A percentile compares a stretch with the other conserved stretches of the same genome.
Evolutionary conservation across 1,139 yeast species (phyloP).

Genomic region (Debaryomyces sp.): DNA sequence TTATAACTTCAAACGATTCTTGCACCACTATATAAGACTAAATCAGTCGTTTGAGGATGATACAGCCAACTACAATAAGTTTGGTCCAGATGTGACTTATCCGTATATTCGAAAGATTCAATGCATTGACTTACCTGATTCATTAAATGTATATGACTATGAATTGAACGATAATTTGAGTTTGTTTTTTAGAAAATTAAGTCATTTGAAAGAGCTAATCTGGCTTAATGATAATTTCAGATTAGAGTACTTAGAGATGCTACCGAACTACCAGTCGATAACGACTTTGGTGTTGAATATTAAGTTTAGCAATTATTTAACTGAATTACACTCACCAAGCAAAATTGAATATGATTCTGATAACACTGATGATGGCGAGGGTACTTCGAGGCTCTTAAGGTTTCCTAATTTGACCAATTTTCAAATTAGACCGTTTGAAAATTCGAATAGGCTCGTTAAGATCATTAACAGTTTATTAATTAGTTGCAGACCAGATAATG

Average conservation of each 20-base stretch:
- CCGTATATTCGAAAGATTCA: constrained; percentile 24
- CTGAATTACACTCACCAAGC: constrained; percentile 14
- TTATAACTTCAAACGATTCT: constrained; percentile 35
- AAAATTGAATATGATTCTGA: neutral
- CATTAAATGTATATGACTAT: constrained; percentile 34
- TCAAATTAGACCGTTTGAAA: constrained; percentile 32
- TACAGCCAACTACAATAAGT: neutral
- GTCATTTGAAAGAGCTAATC: constrained; percentile 26
- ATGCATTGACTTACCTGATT: constrained; percentile 37
- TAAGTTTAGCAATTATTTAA: constrained; percentile 24
- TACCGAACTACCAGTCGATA: constrained; percentile 24
- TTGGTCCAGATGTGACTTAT: constrained; percentile 3
- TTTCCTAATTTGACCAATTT: constrained; percentile 30
- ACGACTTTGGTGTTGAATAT: constrained; percentile 28
- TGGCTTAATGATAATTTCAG: constrained; percentile 41
- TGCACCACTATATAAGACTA: constrained; percentile 18
- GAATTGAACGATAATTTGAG: constrained; percentile 22
- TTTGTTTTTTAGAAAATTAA: constrained; percentile 23
- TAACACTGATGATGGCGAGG: constrained; percentile 11
- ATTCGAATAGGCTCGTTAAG: constrained; percentile 19
- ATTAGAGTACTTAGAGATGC: constrained; percentile 24
- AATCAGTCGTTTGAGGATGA: neutral
- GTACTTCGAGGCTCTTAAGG: constrained; percentile 12
- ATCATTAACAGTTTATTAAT: constrained; percentile 24
- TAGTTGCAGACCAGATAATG: constrained; percentile 11